Base-by-base conservation (phyloP, 1,284 basidiomycete genomes). In the Earliella scabrosa region DNA sequence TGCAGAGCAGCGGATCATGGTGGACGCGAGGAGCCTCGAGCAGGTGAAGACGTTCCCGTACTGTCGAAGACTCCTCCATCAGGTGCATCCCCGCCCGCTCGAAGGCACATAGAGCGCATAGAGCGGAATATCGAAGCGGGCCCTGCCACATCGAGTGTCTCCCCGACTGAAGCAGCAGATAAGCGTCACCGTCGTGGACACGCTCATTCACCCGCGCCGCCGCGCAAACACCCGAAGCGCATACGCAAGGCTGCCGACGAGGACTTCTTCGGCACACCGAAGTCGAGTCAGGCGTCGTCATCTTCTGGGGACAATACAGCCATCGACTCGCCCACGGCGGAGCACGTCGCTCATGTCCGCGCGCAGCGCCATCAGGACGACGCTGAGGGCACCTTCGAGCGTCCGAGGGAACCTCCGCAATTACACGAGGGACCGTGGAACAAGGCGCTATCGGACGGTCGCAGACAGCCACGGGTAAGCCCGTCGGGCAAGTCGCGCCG, bases 351-450 rank as follows among this genome's bases (percentile, higher is more conserved):
- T 4, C 61, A 52, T n/a, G 39, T 29, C 21, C 29, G 18, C 45
- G 11, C 29, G 44, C n/a, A 34, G 26, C 23, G 46, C 46, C 21
- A 21, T 13, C 34, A 35, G 27, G 36, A 16, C 24, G 32, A 10
- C 35, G 27, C 39, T 27, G 21, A 31, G 24, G 31, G 43, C 21
- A 18, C 46, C 18, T 51, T n/a, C 38, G 51, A 32, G n/a, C 53
- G 20, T 39, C 40, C 45, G 39, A 34, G 52, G n/a, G 58, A 61
- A 40, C 68, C 62, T 1, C 65, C 66, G 23, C 52, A 63, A 5
- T 52, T 67, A n/a, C 58, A 58, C 11, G 64, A 68, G 26, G 68
- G 69, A 18, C 57, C 64, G 7, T 67, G 60, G 46, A 67, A 64
- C 40, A 66, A 54, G 36, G 66, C 67, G 20, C 61, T 69, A 32